Evolutionary conservation across 805 yeast species (phyloP).

Genomic region (Barnettozyma pratensis): DNA sequence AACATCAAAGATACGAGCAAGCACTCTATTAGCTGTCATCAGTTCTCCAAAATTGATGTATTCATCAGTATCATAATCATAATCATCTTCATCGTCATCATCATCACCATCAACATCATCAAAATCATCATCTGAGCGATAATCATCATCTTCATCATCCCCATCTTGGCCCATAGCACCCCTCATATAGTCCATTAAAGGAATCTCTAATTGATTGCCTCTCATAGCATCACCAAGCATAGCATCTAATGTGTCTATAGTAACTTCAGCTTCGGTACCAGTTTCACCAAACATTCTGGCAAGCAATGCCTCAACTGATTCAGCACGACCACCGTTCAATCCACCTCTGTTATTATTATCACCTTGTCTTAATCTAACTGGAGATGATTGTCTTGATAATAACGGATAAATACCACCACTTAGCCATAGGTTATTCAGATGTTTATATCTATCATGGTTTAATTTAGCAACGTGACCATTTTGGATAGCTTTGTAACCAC

Average conservation of each 20-base stretch:
- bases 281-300: neutral
- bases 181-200: neutral
- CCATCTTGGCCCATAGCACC: neutral
- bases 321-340: neutral
- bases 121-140: neutral
- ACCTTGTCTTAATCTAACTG: neutral
- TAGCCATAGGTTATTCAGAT: constrained; percentile 57
- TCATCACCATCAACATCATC: neutral
- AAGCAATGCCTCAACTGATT: neutral
- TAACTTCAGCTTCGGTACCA: neutral
- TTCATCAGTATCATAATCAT: neutral
- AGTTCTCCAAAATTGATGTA: neutral
- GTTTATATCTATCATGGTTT: constrained; percentile 46
- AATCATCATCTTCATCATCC: constrained; percentile 1
- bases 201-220: neutral
- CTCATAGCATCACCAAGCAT: neutral
- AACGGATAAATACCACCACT: constrained; percentile 52
- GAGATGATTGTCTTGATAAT: constrained; percentile 29
- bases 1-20: neutral
- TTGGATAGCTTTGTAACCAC: constrained; percentile 48
- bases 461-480: constrained; percentile 54
- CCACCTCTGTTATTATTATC: neutral
- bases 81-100: neutral
- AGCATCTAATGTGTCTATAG: neutral
- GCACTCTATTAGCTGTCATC: neutral